Conservation (phyloP, 371 early-diverging fungal genomes). For the Circinella umbellata region DNA sequence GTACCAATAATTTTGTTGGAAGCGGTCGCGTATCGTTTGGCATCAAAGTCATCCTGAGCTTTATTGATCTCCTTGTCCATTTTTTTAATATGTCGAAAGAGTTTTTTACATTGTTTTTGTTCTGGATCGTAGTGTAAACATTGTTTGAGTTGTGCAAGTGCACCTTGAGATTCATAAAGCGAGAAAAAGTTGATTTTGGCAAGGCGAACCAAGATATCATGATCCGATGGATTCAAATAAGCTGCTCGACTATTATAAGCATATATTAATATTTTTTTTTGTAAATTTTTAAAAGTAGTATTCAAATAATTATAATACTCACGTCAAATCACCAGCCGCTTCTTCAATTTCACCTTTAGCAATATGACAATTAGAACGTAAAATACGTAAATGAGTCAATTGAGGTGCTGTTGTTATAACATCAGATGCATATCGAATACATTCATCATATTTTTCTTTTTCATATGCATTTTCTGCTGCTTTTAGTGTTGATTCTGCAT, state of each 20-base stretch:
- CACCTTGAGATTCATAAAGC: constrained; percentile 71
- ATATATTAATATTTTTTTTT: neutral
- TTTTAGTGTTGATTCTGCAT: constrained; percentile 41
- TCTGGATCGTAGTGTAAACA: constrained; percentile 93
- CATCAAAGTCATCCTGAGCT: constrained; percentile 58
- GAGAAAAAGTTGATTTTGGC: constrained; percentile 78
- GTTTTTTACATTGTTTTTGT: constrained; percentile 79
- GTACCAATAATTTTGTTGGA: constrained; percentile 65
- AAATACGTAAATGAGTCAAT: constrained; percentile 55
- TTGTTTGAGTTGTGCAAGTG: constrained; percentile 76
- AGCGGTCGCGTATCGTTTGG: constrained; percentile 69
- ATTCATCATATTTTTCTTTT: constrained; percentile 60
- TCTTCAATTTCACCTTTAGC: constrained; percentile 78
- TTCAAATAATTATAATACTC: constrained; percentile 23
- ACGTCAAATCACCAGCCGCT: constrained; percentile 82
- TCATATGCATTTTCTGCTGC: constrained; percentile 50
- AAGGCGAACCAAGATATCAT: constrained; percentile 62
- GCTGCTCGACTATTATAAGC: constrained; percentile 61
- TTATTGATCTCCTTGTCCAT: constrained; percentile 76
- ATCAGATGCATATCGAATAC: constrained; percentile 61
- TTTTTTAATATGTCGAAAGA: constrained; percentile 75
- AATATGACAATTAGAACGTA: constrained; percentile 79
- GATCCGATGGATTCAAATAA: constrained; percentile 70
- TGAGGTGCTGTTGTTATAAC: constrained; percentile 68
- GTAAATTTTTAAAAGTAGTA: neutral